These are phyloP conservation scores for Pyrenochaeta sp. DNA, from an alignment of 2,329 filamentous ascomycete genomes.

Conservation along the genomic window DNA sequence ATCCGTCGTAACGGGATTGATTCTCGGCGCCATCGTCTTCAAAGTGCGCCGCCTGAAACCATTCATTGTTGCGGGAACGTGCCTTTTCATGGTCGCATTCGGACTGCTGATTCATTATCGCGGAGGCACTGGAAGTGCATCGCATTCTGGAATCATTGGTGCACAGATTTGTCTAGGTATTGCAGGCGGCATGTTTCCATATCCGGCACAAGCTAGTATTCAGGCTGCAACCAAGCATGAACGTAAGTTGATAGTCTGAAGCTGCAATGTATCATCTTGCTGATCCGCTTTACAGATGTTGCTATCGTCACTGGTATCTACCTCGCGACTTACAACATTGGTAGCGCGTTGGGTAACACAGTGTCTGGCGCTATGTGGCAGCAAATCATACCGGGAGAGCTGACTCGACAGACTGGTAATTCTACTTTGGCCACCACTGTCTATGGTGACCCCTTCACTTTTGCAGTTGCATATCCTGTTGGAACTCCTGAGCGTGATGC, in stretches of 20 bases:
- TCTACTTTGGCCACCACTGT: no score
- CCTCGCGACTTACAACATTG: conserved; percentile 70
- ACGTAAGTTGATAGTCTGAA: no score
- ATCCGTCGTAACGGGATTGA: conserved; percentile 66
- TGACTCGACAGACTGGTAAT: no score
- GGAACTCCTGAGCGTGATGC: conserved; percentile 56
- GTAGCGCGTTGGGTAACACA: conserved; percentile 67
- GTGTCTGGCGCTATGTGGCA: conserved; percentile 71
- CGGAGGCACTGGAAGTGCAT: conserved; percentile 55
- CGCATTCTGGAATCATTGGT: conserved; percentile 66
- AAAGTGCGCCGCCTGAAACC: conserved; percentile 66
- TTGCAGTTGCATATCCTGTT: conserved; percentile 55
- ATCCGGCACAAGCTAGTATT: conserved; percentile 60
- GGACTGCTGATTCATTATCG: conserved; percentile 70
- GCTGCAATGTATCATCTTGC: no score
- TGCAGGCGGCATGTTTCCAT: conserved; percentile 69
- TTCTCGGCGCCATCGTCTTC: conserved; percentile 64
- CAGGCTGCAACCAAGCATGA: conserved; percentile 62
- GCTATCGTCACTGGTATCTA: conserved; percentile 71
- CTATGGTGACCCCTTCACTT: no score
- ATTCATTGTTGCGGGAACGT: conserved; percentile 68
- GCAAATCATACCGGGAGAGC: conserved; percentile 57
- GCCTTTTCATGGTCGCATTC: conserved; percentile 69
- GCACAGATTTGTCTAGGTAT: conserved; percentile 70
- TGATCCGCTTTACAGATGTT: no score